Evolutionary conservation across 2,329 filamentous ascomycete species (phyloP), one percentile per base, ranked within the genome.

Genomic region (Colletotrichum trifolii): DNA sequence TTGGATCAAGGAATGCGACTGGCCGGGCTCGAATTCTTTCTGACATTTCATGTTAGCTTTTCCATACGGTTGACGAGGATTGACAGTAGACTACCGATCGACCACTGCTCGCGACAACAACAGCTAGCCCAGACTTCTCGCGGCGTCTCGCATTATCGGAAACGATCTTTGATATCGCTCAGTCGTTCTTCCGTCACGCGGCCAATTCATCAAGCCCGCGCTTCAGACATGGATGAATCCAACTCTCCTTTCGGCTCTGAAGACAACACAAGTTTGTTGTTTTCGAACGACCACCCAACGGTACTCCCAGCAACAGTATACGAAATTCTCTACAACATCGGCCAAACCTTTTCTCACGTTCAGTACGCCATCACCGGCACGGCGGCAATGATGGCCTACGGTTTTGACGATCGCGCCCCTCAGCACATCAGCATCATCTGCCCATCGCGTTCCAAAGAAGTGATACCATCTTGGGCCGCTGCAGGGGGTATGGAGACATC

Each of bases 281-380:
- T 35, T 3, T 25, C 45, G 2, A 40, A 36, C 2, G 17, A 10
- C 38, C 36, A 40, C n/a, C 76, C 80, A 68, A 69, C 60, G 39
- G 25, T 25, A 5, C 25, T 25, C 25, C 68, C 54, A 1, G 60
- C 64, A n/a, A 72, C 71, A 49, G 73, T 83, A 8, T 64, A 60
- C 11, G 74, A 79, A 50, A 70, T 84, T 35, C 77, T 84, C 67
- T 39, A 64, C 34, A 55, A 47, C n/a, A 69, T 86, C 46, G 75
- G 80, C 61, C 52, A 54, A 0, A 72, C 76, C 5, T 76, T 87
- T 17, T 68, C 70, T 15, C 79, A 83, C 70, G 75, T 82, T 1
- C 78, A 76, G 17, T 85, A 84, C 70, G 79, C 79, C 10, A 76
- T 87, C 46, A 77, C 74, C 68, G 84, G 84, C 25, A 74, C 77